Base-by-base conservation (phyloP, 176 grass and related monocot species). In the Oryza glaberrima region DNA sequence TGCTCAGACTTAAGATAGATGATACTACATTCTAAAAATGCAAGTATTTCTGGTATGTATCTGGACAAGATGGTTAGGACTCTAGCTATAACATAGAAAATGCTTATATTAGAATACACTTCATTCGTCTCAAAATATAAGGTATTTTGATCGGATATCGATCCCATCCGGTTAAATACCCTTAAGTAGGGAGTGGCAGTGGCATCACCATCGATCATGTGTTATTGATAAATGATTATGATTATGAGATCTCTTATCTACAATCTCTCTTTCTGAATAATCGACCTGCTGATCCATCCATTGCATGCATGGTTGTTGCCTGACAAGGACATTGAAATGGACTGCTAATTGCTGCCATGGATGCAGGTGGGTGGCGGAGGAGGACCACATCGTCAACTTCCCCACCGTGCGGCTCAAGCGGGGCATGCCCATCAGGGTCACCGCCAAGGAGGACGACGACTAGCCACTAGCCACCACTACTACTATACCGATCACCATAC, bases 361-460 rank as follows among this genome's bases (percentile, higher is more conserved):
- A 19, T 77, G 84, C 82, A 99, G 96, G 86, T 99, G 96, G 96
- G 93, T 92, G 67, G 89, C 91, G 19, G 91, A 99, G 86, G 88
- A 94, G 76, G 96, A 99, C 88, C 91, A 84, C 47, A 90, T 99
- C 69, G 87, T 99, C 69, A 92, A 99, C 83, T 99, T 99, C 74
- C 96, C 96, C 58, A 99, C 96, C 30, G 96, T 99, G 69, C 89
- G 96, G 19, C 86, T 99, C 60, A 99, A 92, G 74, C 73, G 91
- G 69, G 83, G 93, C 54, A 94, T 99, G 93, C 96, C 96, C 44
- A 91, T 96, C 77, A 70, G 88, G 20, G 67, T 99, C 70, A 94
- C 68, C 47, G 70, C 30, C 82, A 94, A 81, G 77, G 75, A 82
- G 23, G n/a, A 63, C 58, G 58, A 63, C 58, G 19, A 63, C 19